These are phyloP conservation scores for Dryadomyces quercus-mongolicae DNA, from an alignment of 2,329 filamentous ascomycete genomes.

Conservation along the genomic window DNA sequence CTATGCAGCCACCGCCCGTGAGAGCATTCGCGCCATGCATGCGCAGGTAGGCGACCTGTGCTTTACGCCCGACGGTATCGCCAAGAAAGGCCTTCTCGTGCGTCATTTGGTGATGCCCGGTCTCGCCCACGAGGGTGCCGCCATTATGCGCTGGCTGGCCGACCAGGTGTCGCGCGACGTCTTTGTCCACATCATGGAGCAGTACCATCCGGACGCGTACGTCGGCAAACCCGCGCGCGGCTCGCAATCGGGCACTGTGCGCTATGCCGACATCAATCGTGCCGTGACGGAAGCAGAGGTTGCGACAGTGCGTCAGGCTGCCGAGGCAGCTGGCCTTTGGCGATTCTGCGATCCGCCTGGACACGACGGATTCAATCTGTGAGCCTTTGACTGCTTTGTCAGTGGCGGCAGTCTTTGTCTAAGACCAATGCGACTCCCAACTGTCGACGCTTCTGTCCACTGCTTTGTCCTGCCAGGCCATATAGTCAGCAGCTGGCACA, in stretches of 20 bases:
- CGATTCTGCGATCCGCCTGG: constrained; percentile 56
- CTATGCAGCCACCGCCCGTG: constrained; percentile 58
- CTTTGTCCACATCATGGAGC: constrained; percentile 83
- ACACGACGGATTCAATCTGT: constrained; percentile 39
- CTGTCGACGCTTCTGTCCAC: no score
- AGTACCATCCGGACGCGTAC: constrained; percentile 70
- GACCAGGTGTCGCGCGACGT: constrained; percentile 59
- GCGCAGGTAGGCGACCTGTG: constrained; percentile 70
- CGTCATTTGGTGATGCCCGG: constrained; percentile 80
- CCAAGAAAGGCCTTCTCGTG: constrained; percentile 63
- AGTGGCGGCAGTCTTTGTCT: no score
- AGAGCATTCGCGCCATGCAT: constrained; percentile 73
- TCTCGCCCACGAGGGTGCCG: constrained; percentile 56
- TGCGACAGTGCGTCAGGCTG: constrained; percentile 52
- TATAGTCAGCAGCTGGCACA: no score
- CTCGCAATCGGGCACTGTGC: constrained; percentile 23
- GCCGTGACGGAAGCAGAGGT: constrained; percentile 53
- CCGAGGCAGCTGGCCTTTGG: constrained; percentile 63
- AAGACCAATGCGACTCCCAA: no score
- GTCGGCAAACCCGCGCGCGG: constrained; percentile 49
- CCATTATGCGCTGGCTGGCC: constrained; percentile 68
- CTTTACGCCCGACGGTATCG: constrained; percentile 71
- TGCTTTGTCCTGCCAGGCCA: no score
- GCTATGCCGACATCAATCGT: constrained; percentile 73
- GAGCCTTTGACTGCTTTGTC: no score